phyloP scores from a whole-genome alignment of 1,284 basidiomycete species.

The Ustilago cynodontis region DNA sequence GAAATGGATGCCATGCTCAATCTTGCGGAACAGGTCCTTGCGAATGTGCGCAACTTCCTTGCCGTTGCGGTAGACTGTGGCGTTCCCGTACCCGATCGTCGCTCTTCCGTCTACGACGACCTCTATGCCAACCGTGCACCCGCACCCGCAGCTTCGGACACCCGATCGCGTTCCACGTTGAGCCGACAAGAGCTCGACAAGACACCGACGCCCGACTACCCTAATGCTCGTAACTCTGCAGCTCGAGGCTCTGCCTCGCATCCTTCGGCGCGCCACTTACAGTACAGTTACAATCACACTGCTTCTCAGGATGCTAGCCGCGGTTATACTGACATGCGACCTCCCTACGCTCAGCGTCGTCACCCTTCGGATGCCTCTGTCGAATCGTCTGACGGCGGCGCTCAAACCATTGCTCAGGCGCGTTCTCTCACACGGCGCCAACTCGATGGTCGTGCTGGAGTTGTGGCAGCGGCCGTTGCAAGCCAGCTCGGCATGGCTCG shows the following conservation, averaged over 20 bases:
- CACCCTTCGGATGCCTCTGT: constrained; percentile 49
- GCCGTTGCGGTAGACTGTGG: constrained; percentile 83
- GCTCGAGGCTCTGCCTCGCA: constrained; percentile 19
- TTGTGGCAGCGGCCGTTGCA: constrained; percentile 29
- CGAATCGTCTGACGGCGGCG: constrained; percentile 37
- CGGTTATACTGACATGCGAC: constrained; percentile 34
- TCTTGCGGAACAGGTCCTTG: constrained; percentile 71
- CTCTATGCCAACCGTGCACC: constrained; percentile 37
- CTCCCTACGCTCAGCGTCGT: constrained; percentile 30
- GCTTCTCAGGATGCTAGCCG: constrained; percentile 8
- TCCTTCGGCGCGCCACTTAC: constrained; percentile 25
- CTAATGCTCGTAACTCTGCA: constrained; percentile 28
- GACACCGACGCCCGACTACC: constrained; percentile 59
- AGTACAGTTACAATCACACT: constrained; percentile 16
- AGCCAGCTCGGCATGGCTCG: constrained; percentile 37
- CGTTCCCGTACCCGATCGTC: constrained; percentile 77
- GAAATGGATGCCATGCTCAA: constrained; percentile 70
- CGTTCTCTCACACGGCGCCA: constrained; percentile 42
- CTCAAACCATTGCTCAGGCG: constrained; percentile 37
- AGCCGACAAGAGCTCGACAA: constrained; percentile 52
- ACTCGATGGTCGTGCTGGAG: constrained; percentile 31
- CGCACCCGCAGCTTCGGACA: background rate
- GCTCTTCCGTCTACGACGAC: constrained; percentile 61
- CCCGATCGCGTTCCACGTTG: background rate
- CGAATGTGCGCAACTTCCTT: constrained; percentile 73